Conservation (phyloP, 768 basidiomycete genomes). For the Guyanaporus albipodus region DNA sequence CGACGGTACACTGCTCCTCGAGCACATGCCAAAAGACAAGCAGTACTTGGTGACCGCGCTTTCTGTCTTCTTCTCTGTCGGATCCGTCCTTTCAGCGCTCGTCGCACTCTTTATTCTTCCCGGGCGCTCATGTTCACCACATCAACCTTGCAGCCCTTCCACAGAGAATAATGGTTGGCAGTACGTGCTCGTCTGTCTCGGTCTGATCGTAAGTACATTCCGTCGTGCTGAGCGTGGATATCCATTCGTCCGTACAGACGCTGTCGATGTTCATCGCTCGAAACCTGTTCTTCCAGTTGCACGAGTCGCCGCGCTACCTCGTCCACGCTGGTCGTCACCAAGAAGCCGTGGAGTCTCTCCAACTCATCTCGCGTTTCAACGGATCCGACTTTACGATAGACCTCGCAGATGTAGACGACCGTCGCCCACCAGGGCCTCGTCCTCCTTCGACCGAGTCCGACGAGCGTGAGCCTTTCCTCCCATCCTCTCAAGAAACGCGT, state of each 20-base stretch:
- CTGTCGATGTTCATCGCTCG: slow-evolving; percentile 83
- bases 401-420: slow-evolving; percentile 65
- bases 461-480: slow-evolving; percentile 30
- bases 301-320: slow-evolving; percentile 93
- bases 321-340: slow-evolving; percentile 81
- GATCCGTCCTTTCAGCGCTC: slow-evolving; percentile 80
- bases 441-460: slow-evolving; percentile 16
- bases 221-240: not conserved
- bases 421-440: slow-evolving; percentile 22
- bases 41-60: slow-evolving; percentile 89
- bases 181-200: slow-evolving; percentile 72
- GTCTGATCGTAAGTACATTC: slow-evolving; percentile 70
- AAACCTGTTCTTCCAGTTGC: slow-evolving; percentile 84
- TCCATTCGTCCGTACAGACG: slow-evolving; percentile 50
- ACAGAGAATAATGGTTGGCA: slow-evolving; percentile 85
- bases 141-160: slow-evolving; percentile 57
- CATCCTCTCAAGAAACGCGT: slow-evolving; percentile 13
- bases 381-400: slow-evolving; percentile 65
- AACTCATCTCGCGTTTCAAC: slow-evolving; percentile 84
- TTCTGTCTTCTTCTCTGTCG: slow-evolving; percentile 94
- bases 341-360: slow-evolving; percentile 80
- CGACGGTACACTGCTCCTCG: slow-evolving; percentile 87
- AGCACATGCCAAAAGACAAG: slow-evolving; percentile 90
- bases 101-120: slow-evolving; percentile 82
- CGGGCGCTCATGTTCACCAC: slow-evolving; percentile 56